Evolutionary conservation across 2,329 filamentous ascomycete genomes (phyloP), one percentile per base, ranked within the genome.

Genomic region (Nemania sp.): DNA sequence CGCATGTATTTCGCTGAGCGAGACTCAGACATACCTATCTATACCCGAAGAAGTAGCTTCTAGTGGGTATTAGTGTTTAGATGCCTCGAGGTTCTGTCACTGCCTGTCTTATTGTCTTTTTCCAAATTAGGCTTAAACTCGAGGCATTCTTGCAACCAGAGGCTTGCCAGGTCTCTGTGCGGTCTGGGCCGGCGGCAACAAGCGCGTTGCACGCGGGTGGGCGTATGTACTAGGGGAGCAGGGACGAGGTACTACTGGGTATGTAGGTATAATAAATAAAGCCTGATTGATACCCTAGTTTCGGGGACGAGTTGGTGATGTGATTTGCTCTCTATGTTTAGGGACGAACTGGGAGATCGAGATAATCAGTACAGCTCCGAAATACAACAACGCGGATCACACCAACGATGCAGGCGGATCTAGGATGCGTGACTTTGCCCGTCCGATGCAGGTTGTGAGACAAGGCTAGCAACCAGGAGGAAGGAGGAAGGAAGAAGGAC

Each of bases 401-500:
- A 68, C 65, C 60, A 63, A 49, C 62, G 57, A 59, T 61, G 51
- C 60, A 66, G 69, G 67, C 64, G 67, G 67, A 67, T 71, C 62
- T 56, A 49, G 66, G 60, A 62, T 69, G 66, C 49, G 66, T 67
- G 54, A 61, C 35, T 71, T 58, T 55, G 59, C 55, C 66, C 59
- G 53, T 57, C 43, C 55, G 55, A 62, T 68, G 60, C 67, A 70
- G 61, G 55, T 57, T 70, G 62, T 70, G 67, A 71, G 69, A 71
- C 69, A 71, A 64, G 61, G 67, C 64, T 55, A 70, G 47, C 54
- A 66, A 56, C 22, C 11, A 58, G 66, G 32, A 69, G 64, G 61
- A 52, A 66, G 66, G 62, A 66, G 32, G 62, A 58, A 64, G 54
- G 57, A 66, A 26, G 55, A 35, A 24, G 47, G 53, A 62, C 63